Base-by-base conservation (phyloP, 768 basidiomycete genomes). In the Leccinum disarticulatum region DNA sequence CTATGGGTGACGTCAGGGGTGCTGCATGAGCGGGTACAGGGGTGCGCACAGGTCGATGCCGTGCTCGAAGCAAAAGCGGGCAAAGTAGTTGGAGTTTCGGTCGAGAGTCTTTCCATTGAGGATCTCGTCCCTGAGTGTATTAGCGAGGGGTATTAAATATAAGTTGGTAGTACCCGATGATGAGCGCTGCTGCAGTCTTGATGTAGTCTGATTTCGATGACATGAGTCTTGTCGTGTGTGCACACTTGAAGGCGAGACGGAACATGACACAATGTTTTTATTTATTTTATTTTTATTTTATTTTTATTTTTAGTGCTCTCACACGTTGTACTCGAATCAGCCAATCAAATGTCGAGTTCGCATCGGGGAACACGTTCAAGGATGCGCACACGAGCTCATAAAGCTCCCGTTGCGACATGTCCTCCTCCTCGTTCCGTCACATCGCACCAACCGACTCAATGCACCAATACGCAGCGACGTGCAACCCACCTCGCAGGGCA, bases 61-160 rank as follows among this genome's bases (percentile, higher is more conserved):
- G 55, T 92, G 83, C 68, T 95, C 89, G 70, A 97, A 98, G 69
- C 91, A 91, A 70, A 86, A 93, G 66, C 86, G 86, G 3, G 93
- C 92, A 68, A 96, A 91, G 75, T 85, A 90, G 72, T 94, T 84
- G 2, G 90, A 90, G 75, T 94, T 93, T 14, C 83, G 78, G 72
- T 93, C 92, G 52, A 84, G 82, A 0, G 91, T 93, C 81, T 94
- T 93, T 48, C 94, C 95, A 63, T 96, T 96, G 55, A 98, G 76
- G 36, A 96, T 93, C 68, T 96, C 93, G 73, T 95, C 93, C 9
- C 93, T 93, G 65, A 11, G 43, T 19, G 31, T 11, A 11, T 33
- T 31, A 31, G 30, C 30, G 30, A 10, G 3, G 30, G 3, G 8
- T n/a, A 15, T 2, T 15, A 4, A 17, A 17, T n/a, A n/a, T n/a